Conservation (phyloP, 2,329 filamentous ascomycete genomes). For the Hypoxylon sp. region DNA sequence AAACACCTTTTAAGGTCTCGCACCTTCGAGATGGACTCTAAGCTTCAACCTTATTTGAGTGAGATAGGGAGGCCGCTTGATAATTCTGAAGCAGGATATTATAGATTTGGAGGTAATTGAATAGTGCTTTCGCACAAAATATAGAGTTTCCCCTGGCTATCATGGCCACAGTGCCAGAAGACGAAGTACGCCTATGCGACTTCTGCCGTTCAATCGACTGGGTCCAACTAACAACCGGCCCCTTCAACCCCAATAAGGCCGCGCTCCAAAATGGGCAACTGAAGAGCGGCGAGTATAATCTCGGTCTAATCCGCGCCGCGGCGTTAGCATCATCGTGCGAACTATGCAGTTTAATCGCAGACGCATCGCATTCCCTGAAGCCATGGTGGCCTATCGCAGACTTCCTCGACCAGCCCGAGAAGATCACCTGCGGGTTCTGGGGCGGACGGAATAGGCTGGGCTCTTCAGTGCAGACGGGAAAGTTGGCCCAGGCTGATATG, state of each 20-base stretch:
- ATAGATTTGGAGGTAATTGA: too few relatives aligned
- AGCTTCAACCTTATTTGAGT: not conserved
- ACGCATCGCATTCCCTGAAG: constrained; percentile 25
- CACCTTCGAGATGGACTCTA: not conserved
- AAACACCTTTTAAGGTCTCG: not conserved
- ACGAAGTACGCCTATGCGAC: constrained; percentile 21
- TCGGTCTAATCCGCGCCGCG: constrained; percentile 30
- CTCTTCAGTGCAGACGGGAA: constrained; percentile 12
- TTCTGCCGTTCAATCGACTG: constrained; percentile 41
- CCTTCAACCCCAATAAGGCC: constrained; percentile 24
- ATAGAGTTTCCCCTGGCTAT: not conserved
- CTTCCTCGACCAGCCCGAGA: constrained; percentile 34
- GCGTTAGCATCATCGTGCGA: constrained; percentile 18
- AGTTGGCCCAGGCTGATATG: constrained; percentile 13
- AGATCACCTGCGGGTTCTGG: constrained; percentile 41
- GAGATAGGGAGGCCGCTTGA: not conserved
- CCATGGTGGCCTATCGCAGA: constrained; percentile 40
- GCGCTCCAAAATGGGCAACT: constrained; percentile 18
- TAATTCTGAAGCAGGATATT: too few relatives aligned
- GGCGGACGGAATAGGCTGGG: constrained; percentile 38
- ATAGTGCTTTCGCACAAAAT: too few relatives aligned
- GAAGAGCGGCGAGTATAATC: constrained; percentile 40
- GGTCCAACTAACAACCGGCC: constrained; percentile 32
- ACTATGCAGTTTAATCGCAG: constrained; percentile 32
- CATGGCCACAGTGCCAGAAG: constrained; percentile 7